These are phyloP conservation scores for Hyaloperonospora brassicae DNA, from an alignment of 352 stramenopile species.

Conservation along the genomic window DNA sequence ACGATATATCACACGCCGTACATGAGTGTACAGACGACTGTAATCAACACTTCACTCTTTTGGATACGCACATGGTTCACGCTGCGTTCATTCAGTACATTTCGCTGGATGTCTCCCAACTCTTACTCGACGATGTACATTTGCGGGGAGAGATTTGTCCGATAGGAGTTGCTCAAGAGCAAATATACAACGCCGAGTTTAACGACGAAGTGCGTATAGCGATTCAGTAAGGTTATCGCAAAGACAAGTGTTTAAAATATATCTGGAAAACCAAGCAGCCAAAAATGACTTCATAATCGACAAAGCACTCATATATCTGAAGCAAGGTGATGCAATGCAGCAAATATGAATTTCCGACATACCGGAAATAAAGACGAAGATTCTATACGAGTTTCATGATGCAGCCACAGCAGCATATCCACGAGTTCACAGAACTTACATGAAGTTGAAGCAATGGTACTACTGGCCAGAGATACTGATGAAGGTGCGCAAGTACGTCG, in stretches of 20 bases:
- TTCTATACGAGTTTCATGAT: no score
- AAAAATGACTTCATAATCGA: not conserved
- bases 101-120: not conserved
- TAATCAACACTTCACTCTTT: not conserved
- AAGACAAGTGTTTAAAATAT: not conserved
- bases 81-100: not conserved
- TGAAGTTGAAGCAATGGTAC: no score
- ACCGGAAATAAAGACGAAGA: no score
- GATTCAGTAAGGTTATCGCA: constrained; percentile 7
- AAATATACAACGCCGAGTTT: constrained; percentile 1
- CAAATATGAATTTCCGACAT: no score
- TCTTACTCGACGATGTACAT: not conserved
- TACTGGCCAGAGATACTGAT: no score
- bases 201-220: not conserved
- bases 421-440: no score
- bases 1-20: not conserved
- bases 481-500: no score
- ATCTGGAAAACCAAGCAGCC: constrained; percentile 1
- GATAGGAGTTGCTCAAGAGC: not conserved
- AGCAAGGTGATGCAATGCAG: no score
- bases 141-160: not conserved
- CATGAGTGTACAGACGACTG: not conserved
- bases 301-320: no score
- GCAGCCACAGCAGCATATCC: no score
- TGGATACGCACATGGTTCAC: constrained; percentile 1